Evolutionary conservation across 2,329 filamentous ascomycete genomes (phyloP).

Genomic region (Colletotrichum filicis): DNA sequence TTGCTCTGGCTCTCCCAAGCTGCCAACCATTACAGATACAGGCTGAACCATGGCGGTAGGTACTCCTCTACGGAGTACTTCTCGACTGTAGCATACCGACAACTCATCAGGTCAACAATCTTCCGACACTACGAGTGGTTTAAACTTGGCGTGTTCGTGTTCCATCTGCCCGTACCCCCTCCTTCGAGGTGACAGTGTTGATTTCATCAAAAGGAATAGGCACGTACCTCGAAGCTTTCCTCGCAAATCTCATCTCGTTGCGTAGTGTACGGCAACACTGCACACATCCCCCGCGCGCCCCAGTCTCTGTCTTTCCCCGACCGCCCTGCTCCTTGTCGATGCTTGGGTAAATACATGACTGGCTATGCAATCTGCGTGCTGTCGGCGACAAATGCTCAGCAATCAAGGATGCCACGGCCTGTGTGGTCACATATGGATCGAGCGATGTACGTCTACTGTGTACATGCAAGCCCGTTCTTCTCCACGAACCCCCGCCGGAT

Average conservation of each 20-base stretch:
- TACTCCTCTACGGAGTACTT: not conserved
- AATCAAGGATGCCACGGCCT: not conserved
- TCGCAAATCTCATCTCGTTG: conserved; percentile 27
- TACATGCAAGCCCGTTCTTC: not conserved
- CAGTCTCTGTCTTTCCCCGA: conserved; percentile 16
- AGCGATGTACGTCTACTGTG: conserved; percentile 1
- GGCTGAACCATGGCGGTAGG: not conserved
- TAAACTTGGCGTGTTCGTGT: not conserved
- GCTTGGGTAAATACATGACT: conserved; percentile 3
- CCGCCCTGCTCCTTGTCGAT: conserved; percentile 9
- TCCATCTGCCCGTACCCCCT: not conserved
- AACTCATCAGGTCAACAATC: not conserved
- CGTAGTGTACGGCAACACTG: not conserved
- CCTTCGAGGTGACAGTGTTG: conserved; percentile 8
- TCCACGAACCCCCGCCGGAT: not conserved
- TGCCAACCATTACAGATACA: not conserved
- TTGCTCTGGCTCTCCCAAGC: not conserved
- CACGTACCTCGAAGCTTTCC: conserved; percentile 27
- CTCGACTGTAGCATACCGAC: not conserved
- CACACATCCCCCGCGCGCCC: not conserved
- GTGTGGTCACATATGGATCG: not conserved
- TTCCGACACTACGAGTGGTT: not conserved
- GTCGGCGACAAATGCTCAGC: not conserved
- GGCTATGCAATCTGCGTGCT: conserved; percentile 10
- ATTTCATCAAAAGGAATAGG: conserved; percentile 24